Percentiles rank a stretch among this genome's conserved stretches.
Conservation (phyloP, 805 yeast genomes). For the Saturnispora mendoncae region DNA sequence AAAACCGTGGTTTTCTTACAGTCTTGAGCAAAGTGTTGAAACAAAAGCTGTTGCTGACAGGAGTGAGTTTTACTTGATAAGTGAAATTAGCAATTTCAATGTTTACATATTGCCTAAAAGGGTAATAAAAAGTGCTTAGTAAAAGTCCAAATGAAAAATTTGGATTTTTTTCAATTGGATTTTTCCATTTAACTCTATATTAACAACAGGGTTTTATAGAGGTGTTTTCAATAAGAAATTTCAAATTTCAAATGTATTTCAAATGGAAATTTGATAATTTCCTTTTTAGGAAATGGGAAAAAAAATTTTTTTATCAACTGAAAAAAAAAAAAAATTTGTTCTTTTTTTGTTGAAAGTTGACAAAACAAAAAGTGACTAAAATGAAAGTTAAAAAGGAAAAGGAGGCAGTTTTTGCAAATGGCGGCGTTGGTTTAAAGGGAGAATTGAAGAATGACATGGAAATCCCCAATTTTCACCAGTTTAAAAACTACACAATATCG, state of each 20-base stretch:
- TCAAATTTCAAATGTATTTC: no score
- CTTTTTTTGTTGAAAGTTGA: no score
- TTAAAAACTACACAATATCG: constrained; percentile 20
- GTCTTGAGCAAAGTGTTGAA: background rate
- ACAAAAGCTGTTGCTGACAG: no score
- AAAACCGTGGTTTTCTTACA: background rate
- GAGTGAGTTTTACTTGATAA: no score
- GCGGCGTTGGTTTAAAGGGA: no score
- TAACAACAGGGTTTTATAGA: no score
- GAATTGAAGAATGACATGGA: background rate
- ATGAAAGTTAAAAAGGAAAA: background rate
- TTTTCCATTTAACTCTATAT: no score
- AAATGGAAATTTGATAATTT: no score
- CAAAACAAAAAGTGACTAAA: no score
- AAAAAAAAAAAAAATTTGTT: no score
- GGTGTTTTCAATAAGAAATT: no score
- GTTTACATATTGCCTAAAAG: constrained; percentile 7
- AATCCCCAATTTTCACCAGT: constrained; percentile 10
- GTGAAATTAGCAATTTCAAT: background rate
- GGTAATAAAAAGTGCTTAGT: background rate
- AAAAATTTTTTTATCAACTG: background rate
- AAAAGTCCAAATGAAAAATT: background rate
- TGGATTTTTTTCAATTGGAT: background rate
- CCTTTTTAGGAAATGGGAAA: background rate
- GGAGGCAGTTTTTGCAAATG: background rate